These are phyloP conservation scores for Areca catechu DNA, from an alignment of 176 grass and related monocot genomes.

Conservation along the genomic window DNA sequence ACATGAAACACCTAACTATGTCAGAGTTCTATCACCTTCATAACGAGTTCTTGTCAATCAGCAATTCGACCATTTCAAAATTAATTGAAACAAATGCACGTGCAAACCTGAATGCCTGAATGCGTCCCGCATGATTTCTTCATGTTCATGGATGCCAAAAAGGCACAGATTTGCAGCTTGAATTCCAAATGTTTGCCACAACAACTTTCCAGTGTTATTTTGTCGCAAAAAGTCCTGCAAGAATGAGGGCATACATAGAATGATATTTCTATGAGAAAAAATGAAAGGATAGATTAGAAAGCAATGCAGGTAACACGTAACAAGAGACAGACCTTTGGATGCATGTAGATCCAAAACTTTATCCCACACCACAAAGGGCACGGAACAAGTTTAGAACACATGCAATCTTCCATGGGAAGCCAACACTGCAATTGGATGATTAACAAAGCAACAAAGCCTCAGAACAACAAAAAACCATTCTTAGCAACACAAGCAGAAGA, in stretches of 20 bases:
- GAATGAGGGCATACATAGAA: slow-evolving; percentile 11
- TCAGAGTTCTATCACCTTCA: too few species aligned
- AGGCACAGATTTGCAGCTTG: slow-evolving; percentile 64
- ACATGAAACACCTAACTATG: too few species aligned
- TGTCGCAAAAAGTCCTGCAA: slow-evolving; percentile 86
- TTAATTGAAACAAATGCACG: slow-evolving; percentile 9
- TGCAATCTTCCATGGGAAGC: slow-evolving; percentile 82
- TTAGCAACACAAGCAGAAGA: not conserved
- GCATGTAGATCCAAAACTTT: slow-evolving; percentile 93
- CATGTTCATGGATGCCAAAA: slow-evolving; percentile 80
- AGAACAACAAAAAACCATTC: not conserved
- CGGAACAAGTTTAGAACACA: slow-evolving; percentile 51
- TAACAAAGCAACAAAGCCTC: not conserved
- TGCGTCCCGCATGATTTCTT: slow-evolving; percentile 95
- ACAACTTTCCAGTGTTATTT: slow-evolving; percentile 94
- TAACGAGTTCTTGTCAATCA: too few species aligned
- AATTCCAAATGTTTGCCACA: slow-evolving; percentile 84
- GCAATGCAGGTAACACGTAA: slow-evolving; percentile 1
- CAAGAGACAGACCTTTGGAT: slow-evolving; percentile 60
- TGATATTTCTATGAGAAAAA: not conserved
- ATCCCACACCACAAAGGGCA: slow-evolving; percentile 49
- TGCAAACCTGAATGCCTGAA: slow-evolving; percentile 69
- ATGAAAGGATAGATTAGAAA: not conserved
- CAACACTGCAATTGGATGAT: slow-evolving; percentile 51
- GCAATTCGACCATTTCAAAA: too few species aligned